These are phyloP conservation scores for Paramecium biaurelia DNA, from an alignment of 73 alveolate species.

Conservation along the genomic window DNA sequence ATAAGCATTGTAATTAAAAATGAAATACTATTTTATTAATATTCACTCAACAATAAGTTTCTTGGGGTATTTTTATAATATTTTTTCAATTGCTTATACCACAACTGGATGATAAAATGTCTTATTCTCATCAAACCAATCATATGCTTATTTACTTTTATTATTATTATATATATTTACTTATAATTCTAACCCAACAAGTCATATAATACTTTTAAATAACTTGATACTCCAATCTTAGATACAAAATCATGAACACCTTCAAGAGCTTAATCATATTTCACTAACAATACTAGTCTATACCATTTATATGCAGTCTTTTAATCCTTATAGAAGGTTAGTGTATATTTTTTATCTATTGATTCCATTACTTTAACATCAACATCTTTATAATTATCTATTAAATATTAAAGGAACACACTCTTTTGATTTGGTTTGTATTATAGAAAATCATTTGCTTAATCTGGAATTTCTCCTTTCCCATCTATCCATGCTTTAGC, in stretches of 20 bases:
- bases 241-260: slow-evolving; percentile 23
- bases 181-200: background rate
- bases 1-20: background rate
- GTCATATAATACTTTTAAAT: background rate
- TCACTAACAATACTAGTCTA: background rate
- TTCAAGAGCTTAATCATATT: background rate
- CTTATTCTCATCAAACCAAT: background rate
- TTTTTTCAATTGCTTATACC: background rate
- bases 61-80: background rate
- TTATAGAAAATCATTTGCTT: background rate
- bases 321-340: background rate
- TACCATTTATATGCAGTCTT: slow-evolving; percentile 8
- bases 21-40: background rate
- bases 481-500: slow-evolving; percentile 64
- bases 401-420: background rate
- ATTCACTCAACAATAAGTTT: background rate
- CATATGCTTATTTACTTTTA: background rate
- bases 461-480: background rate
- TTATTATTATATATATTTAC: background rate
- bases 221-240: slow-evolving; percentile 3
- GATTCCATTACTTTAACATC: background rate
- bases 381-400: background rate
- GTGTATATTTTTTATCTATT: background rate
- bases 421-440: background rate
- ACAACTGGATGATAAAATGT: background rate